phyloP scores from a whole-genome alignment of 768 basidiomycete genomes.

The Macrolepiota dolichaula region DNA sequence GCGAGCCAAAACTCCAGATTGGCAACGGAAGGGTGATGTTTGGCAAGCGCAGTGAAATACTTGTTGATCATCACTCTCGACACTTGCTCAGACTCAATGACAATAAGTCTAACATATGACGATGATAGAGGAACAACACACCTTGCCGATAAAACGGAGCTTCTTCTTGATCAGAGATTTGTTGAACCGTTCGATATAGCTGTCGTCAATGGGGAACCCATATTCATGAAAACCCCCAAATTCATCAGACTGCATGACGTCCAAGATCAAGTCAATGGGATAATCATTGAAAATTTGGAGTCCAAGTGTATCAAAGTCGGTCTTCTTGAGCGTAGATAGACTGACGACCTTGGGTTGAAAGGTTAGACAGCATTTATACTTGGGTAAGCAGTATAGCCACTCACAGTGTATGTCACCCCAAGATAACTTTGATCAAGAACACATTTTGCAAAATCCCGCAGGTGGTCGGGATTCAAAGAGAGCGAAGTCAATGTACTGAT shows the following conservation, averaged over 20 bases:
- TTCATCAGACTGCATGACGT: neutral
- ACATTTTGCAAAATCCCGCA: too few species aligned
- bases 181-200: neutral
- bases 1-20: neutral
- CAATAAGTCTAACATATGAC: neutral
- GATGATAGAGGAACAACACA: neutral
- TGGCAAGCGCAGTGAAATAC: neutral
- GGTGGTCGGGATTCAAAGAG: too few species aligned
- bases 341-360: too few species aligned
- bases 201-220: neutral
- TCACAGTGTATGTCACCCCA: too few species aligned
- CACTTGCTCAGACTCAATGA: neutral
- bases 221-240: neutral
- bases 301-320: neutral
- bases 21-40: neutral
- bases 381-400: too few species aligned
- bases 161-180: neutral
- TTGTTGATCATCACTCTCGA: neutral
- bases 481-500: too few species aligned
- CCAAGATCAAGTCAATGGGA: neutral
- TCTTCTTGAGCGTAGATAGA: too few species aligned
- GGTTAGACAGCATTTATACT: too few species aligned
- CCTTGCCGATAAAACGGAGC: neutral
- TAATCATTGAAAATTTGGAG: neutral
- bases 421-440: too few species aligned